Evolutionary conservation across 2,329 filamentous ascomycete genomes (phyloP), one percentile per base, ranked within the genome.

Genomic region (Fusarium staphyleae): DNA sequence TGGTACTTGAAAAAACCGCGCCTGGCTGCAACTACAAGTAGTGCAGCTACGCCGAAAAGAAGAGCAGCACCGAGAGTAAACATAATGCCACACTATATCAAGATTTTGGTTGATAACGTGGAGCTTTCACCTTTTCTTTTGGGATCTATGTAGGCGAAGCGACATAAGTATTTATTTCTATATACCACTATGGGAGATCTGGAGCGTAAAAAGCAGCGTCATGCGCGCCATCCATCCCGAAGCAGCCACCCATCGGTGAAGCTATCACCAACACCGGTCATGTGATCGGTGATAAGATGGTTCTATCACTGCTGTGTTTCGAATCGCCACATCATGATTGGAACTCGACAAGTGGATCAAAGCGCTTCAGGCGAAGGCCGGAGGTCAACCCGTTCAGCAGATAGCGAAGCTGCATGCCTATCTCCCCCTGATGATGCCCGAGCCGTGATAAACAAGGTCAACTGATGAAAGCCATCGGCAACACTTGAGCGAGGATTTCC

Each of bases 271-370:
- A n/a, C 26, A 14, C 57, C 57, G 57, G 57, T 61, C 57, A 61
- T 37, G 48, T 61, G 57, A 61, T 61, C 57, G 57, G 57, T 46
- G 57, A 53, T 54, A 61, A 54, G 48, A 8, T 12, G 9, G 4
- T 4, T 11, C 3, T 9, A 13, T 54, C 9, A 2, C 34, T 45
- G 15, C 28, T 26, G 37, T 13, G 32, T 28, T n/a, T 48, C 39
- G 46, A 54, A 50, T 58, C n/a, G 5, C 22, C 32, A 8, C 15
- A 30, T 42, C 24, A 14, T 19, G 48, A 60, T 58, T 60, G 57
- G 53, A 36, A 12, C 18, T 6, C 6, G 9, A 26, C 15, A 14
- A 28, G 53, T 61, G 53, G 48, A 48, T 14, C 55, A 48, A 39
- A 34, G 43, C 19, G 30, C 12, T 49, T 3, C 34, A 44, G 45